These are phyloP conservation scores for Casuarina equisetifolia DNA, from an alignment of 306 rosid species.

Conservation along the genomic window DNA sequence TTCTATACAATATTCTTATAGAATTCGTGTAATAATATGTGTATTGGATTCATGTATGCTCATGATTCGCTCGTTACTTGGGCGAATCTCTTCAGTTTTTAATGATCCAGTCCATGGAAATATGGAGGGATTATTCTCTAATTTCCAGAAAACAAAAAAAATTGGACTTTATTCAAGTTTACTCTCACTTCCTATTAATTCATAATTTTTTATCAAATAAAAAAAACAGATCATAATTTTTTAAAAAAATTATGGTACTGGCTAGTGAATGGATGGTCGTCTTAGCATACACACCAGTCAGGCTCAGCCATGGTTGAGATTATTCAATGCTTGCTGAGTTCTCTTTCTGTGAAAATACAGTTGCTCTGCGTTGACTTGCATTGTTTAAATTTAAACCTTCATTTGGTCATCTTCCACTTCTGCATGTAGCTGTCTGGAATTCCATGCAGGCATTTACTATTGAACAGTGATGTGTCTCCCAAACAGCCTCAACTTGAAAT, in stretches of 20 bases:
- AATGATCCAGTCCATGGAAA: too few species aligned
- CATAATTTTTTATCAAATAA: too few species aligned
- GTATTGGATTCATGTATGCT: neutral
- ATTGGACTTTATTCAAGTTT: too few species aligned
- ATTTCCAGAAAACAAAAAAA: too few species aligned
- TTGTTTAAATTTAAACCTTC: neutral
- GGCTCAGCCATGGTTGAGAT: neutral
- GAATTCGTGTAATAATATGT: neutral
- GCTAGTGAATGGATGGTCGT: neutral
- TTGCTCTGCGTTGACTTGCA: neutral
- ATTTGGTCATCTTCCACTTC: neutral
- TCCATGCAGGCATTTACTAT: conserved; percentile 5
- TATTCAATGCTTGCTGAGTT: neutral
- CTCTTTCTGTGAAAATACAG: neutral
- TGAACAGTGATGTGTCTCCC: neutral
- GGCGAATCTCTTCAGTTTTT: neutral
- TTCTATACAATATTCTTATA: neutral
- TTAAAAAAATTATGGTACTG: too few species aligned
- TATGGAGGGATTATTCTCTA: too few species aligned
- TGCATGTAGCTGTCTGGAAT: neutral
- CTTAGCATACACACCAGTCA: neutral
- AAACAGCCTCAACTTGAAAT: neutral
- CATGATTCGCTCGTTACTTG: neutral
- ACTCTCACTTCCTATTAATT: too few species aligned
- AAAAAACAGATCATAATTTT: too few species aligned